These are phyloP conservation scores for Glarea lozoyensis DNA, from an alignment of 495 filamentous ascomycete genomes.

Conservation along the genomic window DNA sequence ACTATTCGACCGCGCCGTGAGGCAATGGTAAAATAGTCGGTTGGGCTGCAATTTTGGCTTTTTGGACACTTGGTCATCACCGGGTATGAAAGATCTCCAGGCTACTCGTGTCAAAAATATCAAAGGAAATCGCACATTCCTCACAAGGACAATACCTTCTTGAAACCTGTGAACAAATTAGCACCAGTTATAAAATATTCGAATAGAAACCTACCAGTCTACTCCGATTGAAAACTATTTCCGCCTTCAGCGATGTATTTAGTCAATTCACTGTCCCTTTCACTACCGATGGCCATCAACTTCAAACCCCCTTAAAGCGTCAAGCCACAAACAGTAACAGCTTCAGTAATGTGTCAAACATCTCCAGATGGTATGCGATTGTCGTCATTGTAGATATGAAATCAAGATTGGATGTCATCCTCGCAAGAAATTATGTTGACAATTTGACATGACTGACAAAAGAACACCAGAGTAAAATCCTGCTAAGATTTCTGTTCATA, in stretches of 20 bases:
- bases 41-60: constrained; percentile 57
- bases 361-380: constrained; percentile 16
- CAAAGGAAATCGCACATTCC: constrained; percentile 7
- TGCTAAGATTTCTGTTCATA: constrained; percentile 34
- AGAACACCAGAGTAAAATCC: constrained; percentile 5
- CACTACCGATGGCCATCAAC: constrained; percentile 3
- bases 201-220: constrained; percentile 17
- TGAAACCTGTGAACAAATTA: no score
- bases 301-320: constrained; percentile 11
- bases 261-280: constrained; percentile 8
- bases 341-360: constrained; percentile 8
- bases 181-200: no score
- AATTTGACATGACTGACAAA: constrained; percentile 5
- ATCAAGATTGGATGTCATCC: not conserved
- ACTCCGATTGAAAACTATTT: constrained; percentile 56
- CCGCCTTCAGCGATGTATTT: constrained; percentile 11
- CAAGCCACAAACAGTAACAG: not conserved
- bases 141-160: no score
- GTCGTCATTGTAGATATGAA: constrained; percentile 15
- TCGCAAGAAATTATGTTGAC: constrained; percentile 15
- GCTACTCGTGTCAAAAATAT: constrained; percentile 3
- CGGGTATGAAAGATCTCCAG: constrained; percentile 21
- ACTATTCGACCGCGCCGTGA: constrained; percentile 9
- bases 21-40: constrained; percentile 21
- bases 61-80: constrained; percentile 53